These are phyloP conservation scores for Candida methanosorbosa DNA, from an alignment of 805 yeast species.

Conservation along the genomic window DNA sequence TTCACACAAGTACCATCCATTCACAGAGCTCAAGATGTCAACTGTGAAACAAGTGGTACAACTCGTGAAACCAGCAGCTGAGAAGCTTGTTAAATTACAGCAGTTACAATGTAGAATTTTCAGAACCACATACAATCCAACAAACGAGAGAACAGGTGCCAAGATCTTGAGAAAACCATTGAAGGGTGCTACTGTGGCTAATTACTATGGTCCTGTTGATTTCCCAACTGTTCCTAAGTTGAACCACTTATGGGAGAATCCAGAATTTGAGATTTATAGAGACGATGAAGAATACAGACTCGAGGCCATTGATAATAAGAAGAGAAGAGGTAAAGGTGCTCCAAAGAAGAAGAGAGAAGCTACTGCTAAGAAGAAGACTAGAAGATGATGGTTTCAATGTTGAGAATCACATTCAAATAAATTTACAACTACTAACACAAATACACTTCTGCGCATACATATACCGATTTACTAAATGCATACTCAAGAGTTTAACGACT, in stretches of 20 bases:
- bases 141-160: slow-evolving; percentile 58
- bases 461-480: no score
- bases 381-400: not conserved
- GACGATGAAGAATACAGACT: slow-evolving; percentile 66
- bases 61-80: slow-evolving; percentile 25
- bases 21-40: not conserved
- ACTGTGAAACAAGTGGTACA: slow-evolving; percentile 4
- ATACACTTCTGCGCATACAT: not conserved
- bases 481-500: no score
- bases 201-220: slow-evolving; percentile 69
- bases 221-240: slow-evolving; percentile 45
- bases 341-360: slow-evolving; percentile 63
- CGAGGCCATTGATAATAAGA: slow-evolving; percentile 53
- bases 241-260: slow-evolving; percentile 15
- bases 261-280: slow-evolving; percentile 39
- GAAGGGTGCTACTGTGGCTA: slow-evolving; percentile 61
- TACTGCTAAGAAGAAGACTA: slow-evolving; percentile 19
- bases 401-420: not conserved
- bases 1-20: no score
- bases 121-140: slow-evolving; percentile 64
- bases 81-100: slow-evolving; percentile 46
- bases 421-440: not conserved
- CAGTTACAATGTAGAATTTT: slow-evolving; percentile 59
- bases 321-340: slow-evolving; percentile 85
- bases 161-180: slow-evolving; percentile 60